These are phyloP conservation scores for Cryptococcus deneoformans DNA, from an alignment of 1,284 basidiomycete genomes.

Conservation along the genomic window DNA sequence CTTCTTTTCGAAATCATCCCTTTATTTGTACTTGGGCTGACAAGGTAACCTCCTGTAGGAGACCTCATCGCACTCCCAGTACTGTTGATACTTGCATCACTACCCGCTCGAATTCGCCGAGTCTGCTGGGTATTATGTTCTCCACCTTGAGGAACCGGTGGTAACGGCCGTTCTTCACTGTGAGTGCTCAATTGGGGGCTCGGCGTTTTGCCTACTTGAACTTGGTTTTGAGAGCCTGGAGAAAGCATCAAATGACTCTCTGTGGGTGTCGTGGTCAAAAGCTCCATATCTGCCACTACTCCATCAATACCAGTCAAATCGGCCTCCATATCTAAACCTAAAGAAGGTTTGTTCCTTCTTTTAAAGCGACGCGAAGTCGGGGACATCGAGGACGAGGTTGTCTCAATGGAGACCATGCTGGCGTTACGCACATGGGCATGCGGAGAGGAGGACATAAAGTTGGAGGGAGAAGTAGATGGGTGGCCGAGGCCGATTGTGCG, in stretches of 20 bases:
- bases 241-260: background rate
- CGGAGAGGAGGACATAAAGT: background rate
- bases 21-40: constrained; percentile 31
- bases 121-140: background rate
- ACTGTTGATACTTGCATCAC: background rate
- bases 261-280: constrained; percentile 17
- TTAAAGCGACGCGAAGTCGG: constrained; percentile 6
- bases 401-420: constrained; percentile 2
- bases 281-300: constrained; percentile 16
- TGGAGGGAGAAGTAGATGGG: constrained; percentile 11
- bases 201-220: background rate
- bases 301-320: constrained; percentile 28
- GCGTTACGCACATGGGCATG: background rate
- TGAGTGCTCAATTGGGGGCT: background rate
- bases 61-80: background rate
- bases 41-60: constrained; percentile 14
- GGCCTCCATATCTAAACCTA: constrained; percentile 32
- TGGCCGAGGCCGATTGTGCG: constrained; percentile 17
- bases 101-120: background rate
- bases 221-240: background rate
- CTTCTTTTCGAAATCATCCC: constrained; percentile 42
- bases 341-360: constrained; percentile 11
- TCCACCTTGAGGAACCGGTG: constrained; percentile 1
- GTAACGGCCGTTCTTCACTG: background rate
- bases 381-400: constrained; percentile 4